Evolutionary conservation across 345 rosid species (phyloP).

Genomic region (Aquilaria sinensis): DNA sequence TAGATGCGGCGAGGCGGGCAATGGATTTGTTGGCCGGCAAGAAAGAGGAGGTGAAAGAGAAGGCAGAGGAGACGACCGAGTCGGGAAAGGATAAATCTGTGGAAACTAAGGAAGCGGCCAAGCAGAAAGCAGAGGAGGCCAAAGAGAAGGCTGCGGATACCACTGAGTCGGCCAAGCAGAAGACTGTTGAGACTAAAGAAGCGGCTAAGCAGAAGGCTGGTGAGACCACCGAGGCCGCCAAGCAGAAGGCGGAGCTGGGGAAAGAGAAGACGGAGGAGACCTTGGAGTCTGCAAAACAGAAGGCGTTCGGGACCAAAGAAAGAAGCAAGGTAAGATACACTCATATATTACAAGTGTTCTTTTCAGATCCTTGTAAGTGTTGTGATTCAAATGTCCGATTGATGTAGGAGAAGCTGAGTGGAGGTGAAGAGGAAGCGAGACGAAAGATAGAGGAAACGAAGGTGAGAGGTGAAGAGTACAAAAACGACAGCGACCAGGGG

Average conservation of each 20-base stretch:
- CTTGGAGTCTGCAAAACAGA: no score
- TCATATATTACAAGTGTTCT: no score
- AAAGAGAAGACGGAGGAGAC: conserved; percentile 36
- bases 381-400: background rate
- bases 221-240: conserved; percentile 42
- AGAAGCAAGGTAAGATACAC: no score
- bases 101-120: no score
- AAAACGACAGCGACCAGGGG: no score
- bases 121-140: background rate
- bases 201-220: conserved; percentile 20
- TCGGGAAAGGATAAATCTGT: background rate
- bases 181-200: conserved; percentile 31
- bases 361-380: no score
- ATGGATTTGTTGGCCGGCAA: conserved; percentile 45
- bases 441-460: conserved; percentile 49
- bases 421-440: conserved; percentile 44
- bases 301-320: no score
- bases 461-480: conserved; percentile 24
- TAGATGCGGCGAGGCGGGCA: conserved; percentile 53
- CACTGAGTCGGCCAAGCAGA: conserved; percentile 24
- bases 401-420: conserved; percentile 35
- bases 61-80: conserved; percentile 31
- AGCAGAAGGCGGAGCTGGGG: conserved; percentile 38
- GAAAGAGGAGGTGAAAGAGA: conserved; percentile 49
- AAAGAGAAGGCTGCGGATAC: background rate